Conservation (phyloP, 192 early-diverging fungal species). For the Podila minutissima region DNA sequence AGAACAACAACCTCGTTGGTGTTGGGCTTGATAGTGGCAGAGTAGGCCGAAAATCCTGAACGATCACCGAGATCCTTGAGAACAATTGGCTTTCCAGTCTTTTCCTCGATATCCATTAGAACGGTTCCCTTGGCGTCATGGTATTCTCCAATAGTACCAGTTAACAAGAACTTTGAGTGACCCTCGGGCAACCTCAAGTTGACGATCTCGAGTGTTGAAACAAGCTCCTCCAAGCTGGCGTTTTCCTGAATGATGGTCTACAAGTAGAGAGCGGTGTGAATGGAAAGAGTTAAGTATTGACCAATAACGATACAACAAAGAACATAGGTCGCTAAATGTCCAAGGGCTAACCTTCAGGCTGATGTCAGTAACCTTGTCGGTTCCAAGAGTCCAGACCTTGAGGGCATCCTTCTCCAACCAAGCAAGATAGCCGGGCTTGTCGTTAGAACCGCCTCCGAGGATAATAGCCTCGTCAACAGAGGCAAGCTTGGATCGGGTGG, state of each 20-base stretch:
- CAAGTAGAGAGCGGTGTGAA: background rate
- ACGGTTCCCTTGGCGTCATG: conserved; percentile 29
- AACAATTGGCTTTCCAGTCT: conserved; percentile 12
- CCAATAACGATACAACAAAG: background rate
- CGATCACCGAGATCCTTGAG: conserved; percentile 36
- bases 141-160: conserved; percentile 44
- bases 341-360: conserved; percentile 12
- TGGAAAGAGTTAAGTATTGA: background rate
- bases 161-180: conserved; percentile 22
- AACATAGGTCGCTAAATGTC: too few relatives aligned
- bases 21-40: conserved; percentile 30
- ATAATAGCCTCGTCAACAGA: conserved; percentile 26
- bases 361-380: conserved; percentile 17
- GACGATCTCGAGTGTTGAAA: conserved; percentile 24
- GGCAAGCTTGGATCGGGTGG: conserved; percentile 30
- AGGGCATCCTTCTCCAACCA: conserved; percentile 50
- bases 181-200: conserved; percentile 24
- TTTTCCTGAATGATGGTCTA: conserved; percentile 11
- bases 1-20: conserved; percentile 36
- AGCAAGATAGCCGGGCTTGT: conserved; percentile 39
- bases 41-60: conserved; percentile 35
- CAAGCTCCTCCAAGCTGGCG: conserved; percentile 22
- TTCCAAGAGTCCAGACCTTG: conserved; percentile 48
- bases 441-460: conserved; percentile 39
- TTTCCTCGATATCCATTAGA: conserved; percentile 29